phyloP scores from a whole-genome alignment of 139 green algal genomes.

The Pseudopediastrum boryanum region DNA sequence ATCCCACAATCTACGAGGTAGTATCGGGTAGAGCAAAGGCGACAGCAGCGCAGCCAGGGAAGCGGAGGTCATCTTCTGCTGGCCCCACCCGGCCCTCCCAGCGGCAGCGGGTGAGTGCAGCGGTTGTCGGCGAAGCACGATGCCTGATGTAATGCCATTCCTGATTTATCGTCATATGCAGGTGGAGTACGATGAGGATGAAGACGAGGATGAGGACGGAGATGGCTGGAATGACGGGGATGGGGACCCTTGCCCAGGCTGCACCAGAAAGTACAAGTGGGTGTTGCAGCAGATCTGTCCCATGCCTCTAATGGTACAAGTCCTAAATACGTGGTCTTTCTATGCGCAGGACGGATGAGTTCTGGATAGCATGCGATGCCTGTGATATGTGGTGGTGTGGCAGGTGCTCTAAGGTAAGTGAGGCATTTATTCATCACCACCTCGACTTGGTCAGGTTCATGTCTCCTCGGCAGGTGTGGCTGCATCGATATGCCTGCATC shows the following conservation, averaged over 20 bases:
- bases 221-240: conserved; percentile 70
- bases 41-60: neutral
- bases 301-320: neutral
- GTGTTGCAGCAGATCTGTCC: neutral
- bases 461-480: neutral
- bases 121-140: neutral
- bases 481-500: neutral
- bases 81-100: neutral
- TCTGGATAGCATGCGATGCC: conserved; percentile 82
- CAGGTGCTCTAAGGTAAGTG: conserved; percentile 60
- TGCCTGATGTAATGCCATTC: neutral
- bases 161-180: neutral
- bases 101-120: conserved; percentile 14
- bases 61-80: conserved; percentile 14
- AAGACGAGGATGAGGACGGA: conserved; percentile 33
- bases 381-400: conserved; percentile 82
- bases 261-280: conserved; percentile 65
- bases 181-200: conserved; percentile 30
- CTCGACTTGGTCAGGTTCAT: neutral
- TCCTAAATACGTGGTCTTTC: neutral
- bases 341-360: conserved; percentile 65
- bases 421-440: neutral
- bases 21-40: conserved; percentile 62
- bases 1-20: conserved; percentile 90
- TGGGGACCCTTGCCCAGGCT: conserved; percentile 78